Evolutionary conservation across 2,329 filamentous ascomycete species (phyloP), one percentile per base, ranked within the genome.

Genomic region (Calonectria montana): DNA sequence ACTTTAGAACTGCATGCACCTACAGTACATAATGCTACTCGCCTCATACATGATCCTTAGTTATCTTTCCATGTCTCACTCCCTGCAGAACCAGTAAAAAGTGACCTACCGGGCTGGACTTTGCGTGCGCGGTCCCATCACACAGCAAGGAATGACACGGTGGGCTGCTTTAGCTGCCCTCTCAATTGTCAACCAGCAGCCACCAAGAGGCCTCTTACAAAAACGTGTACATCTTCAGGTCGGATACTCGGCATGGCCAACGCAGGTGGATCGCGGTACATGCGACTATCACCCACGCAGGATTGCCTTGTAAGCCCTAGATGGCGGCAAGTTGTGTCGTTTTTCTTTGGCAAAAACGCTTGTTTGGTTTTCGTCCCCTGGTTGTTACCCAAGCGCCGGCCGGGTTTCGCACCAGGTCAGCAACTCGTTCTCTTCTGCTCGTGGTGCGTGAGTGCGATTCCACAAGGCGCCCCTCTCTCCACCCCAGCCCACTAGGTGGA

Each of bases 401-500:
- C 25, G 47, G 31, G 47, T 29, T 50, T 21, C 29, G 35, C 55
- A 66, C 62, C 35, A 15, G 39, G 63, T 63, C 27, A 67, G 35
- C 68, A 37, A 39, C 55, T 48, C 29, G 31, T 21, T 57, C 41
- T 62, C 55, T 31, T 31, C 47, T 53, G 62, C 62, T 64, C 27
- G 53, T 27, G 21, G 67, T 65, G 61, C 31, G 53, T 37, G 63
- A 61, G 62, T 53, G 45, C 53, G 55, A 70, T 47, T 50, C 73
- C 47, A 73, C 71, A 67, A 75, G 48, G 69, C 75, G 73, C 62
- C 63, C 27, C 27, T 25, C 61, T n/a, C 29, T 37, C 45, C 10
- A 29, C 61, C 25, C 53, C 70, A 59, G 66, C 61, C 73, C 73
- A 62, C 47, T 71, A 61, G 65, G 71, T 29, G 59, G 71, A 43